A percentile compares a stretch with the other conserved stretches of the same genome.
Conservation (phyloP, 2,329 filamentous ascomycete species). For the Paecilomyces variotii region DNA sequence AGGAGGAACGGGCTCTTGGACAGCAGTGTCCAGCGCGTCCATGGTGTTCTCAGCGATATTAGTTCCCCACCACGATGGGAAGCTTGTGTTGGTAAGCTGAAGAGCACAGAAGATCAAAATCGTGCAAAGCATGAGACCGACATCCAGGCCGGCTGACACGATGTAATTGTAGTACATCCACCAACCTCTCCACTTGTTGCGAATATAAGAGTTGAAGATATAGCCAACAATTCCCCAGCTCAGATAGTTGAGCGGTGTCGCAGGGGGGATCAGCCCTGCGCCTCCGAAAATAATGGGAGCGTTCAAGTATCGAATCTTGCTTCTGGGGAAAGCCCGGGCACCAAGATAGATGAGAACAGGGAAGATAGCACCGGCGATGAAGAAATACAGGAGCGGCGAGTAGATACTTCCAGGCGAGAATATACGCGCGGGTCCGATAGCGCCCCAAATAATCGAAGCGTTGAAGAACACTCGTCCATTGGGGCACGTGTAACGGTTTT, state of each 20-base stretch:
- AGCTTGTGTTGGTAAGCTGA: slow-evolving; percentile 48
- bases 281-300: slow-evolving; percentile 63
- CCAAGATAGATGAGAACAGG: slow-evolving; percentile 57
- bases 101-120: slow-evolving; percentile 64
- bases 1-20: slow-evolving; percentile 45
- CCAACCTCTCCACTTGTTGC: slow-evolving; percentile 59
- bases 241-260: slow-evolving; percentile 62
- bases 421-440: slow-evolving; percentile 62
- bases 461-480: slow-evolving; percentile 57
- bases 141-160: slow-evolving; percentile 62
- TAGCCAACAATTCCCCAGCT: slow-evolving; percentile 62
- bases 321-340: slow-evolving; percentile 55
- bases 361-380: slow-evolving; percentile 56
- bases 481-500: slow-evolving; percentile 54
- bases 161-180: slow-evolving; percentile 75
- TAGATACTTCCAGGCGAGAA: slow-evolving; percentile 59
- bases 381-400: slow-evolving; percentile 60
- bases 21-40: slow-evolving; percentile 53
- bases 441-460: slow-evolving; percentile 64
- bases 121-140: slow-evolving; percentile 57
- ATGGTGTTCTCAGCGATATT: slow-evolving; percentile 50
- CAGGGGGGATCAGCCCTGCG: slow-evolving; percentile 56
- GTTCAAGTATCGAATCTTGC: slow-evolving; percentile 57
- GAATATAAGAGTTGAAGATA: slow-evolving; percentile 61
- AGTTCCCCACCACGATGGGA: slow-evolving; percentile 64